Conservation (phyloP, 1,284 basidiomycete species). For the Ganoderma lingzhi region DNA sequence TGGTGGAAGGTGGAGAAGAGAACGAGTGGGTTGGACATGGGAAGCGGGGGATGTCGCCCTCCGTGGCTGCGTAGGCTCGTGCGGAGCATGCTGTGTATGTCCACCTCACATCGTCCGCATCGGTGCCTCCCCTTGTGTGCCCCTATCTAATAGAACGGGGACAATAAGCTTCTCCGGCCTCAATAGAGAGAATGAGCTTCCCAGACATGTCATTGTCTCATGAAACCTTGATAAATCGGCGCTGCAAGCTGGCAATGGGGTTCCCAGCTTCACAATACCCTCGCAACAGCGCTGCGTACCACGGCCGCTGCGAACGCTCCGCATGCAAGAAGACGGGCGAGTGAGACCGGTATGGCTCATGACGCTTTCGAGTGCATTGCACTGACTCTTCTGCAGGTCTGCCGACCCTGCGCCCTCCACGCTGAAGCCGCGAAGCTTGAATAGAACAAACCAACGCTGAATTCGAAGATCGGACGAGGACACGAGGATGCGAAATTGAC, state of each 20-base stretch:
- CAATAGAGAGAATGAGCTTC: background rate
- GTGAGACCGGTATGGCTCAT: background rate
- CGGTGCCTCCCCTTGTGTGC: background rate
- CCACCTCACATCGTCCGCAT: background rate
- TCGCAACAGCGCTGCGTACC: background rate
- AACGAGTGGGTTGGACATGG: background rate
- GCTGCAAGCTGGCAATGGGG: background rate
- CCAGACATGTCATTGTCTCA: background rate
- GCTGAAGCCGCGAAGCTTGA: background rate
- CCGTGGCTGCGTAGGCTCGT: background rate
- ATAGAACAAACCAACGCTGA: background rate
- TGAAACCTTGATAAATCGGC: background rate
- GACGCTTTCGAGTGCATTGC: background rate
- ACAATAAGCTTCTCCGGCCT: background rate
- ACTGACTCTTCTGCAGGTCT: background rate
- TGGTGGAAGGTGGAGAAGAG: background rate
- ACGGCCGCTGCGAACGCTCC: background rate
- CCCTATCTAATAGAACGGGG: background rate
- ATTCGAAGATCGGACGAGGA: background rate
- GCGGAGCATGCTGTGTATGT: background rate
- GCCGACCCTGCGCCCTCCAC: background rate
- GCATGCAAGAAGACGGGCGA: background rate
- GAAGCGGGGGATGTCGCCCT: background rate
- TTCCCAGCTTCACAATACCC: background rate
- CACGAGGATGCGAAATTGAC: slow-evolving; percentile 1